Conservation (phyloP, 2,329 filamentous ascomycete species). For the Sphaerulina musiva region DNA sequence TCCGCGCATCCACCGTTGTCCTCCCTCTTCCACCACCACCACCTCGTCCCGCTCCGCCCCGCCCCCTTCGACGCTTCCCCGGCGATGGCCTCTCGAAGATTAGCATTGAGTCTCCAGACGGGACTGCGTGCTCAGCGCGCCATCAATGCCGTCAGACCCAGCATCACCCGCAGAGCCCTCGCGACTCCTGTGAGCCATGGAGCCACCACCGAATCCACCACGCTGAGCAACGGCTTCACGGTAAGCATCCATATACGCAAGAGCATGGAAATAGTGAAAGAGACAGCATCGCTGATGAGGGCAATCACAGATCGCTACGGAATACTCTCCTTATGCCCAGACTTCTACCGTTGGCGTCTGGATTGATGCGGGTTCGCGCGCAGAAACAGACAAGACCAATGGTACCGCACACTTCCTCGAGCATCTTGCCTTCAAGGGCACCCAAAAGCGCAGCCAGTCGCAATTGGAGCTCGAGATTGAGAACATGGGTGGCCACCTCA, state of each 20-base stretch:
- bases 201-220: slow-evolving; percentile 90
- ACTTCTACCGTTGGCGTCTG: slow-evolving; percentile 97
- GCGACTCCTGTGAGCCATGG: slow-evolving; percentile 71
- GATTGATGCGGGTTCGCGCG: slow-evolving; percentile 97
- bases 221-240: slow-evolving; percentile 94
- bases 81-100: slow-evolving; percentile 90
- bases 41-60: too few species aligned
- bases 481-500: slow-evolving; percentile 99
- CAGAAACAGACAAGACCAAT: slow-evolving; percentile 97
- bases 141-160: slow-evolving; percentile 60
- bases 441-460: slow-evolving; percentile 86
- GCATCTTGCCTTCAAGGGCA: slow-evolving; percentile 99
- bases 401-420: slow-evolving; percentile 99
- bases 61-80: slow-evolving; percentile 26
- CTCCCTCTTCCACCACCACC: slow-evolving; percentile 30
- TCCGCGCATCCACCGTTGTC: not conserved
- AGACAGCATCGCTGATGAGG: slow-evolving; percentile 15
- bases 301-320: slow-evolving; percentile 73
- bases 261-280: not conserved
- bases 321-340: slow-evolving; percentile 96
- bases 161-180: slow-evolving; percentile 67
- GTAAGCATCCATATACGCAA: slow-evolving; percentile 50
- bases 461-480: slow-evolving; percentile 99
- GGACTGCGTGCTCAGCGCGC: slow-evolving; percentile 82
- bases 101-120: slow-evolving; percentile 89